Percentiles rank a stretch among this genome's conserved stretches.
Conservation (phyloP, 2,329 filamentous ascomycete species). For the Xylaria polymorpha region DNA sequence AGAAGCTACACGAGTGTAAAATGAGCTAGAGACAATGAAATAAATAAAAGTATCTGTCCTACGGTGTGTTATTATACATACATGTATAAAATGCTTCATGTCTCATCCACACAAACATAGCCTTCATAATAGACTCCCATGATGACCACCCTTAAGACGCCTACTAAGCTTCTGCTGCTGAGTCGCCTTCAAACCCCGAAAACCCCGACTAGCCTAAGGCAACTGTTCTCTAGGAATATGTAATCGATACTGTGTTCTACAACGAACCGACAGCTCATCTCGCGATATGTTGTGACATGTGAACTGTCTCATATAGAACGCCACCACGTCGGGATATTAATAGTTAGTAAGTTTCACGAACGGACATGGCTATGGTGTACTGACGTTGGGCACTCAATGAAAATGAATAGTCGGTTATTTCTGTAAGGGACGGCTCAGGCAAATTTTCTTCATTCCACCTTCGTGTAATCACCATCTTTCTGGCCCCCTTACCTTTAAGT, state of each 20-base stretch:
- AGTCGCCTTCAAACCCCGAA: not conserved
- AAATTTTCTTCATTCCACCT: not conserved
- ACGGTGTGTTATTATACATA: not conserved
- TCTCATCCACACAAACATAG: not conserved
- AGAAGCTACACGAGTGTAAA: not conserved
- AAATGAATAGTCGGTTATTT: not conserved
- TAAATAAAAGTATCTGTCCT: not conserved
- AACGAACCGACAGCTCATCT: not conserved
- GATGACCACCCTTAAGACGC: not conserved
- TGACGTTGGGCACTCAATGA: not conserved
- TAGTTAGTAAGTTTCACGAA: not conserved
- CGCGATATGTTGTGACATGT: conserved; percentile 12
- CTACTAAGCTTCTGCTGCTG: not conserved
- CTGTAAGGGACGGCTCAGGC: not conserved
- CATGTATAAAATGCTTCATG: not conserved
- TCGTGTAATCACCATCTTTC: not conserved
- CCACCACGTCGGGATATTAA: not conserved
- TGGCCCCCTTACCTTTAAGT: not conserved
- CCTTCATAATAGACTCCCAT: not conserved
- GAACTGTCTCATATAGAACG: conserved; percentile 13
- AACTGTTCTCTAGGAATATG: not conserved
- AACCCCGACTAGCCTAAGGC: not conserved
- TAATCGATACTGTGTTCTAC: not conserved
- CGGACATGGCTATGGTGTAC: not conserved
- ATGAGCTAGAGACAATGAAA: not conserved